These are phyloP conservation scores for Botrytis fragariae DNA, from an alignment of 2,329 filamentous ascomycete genomes.

Conservation along the genomic window DNA sequence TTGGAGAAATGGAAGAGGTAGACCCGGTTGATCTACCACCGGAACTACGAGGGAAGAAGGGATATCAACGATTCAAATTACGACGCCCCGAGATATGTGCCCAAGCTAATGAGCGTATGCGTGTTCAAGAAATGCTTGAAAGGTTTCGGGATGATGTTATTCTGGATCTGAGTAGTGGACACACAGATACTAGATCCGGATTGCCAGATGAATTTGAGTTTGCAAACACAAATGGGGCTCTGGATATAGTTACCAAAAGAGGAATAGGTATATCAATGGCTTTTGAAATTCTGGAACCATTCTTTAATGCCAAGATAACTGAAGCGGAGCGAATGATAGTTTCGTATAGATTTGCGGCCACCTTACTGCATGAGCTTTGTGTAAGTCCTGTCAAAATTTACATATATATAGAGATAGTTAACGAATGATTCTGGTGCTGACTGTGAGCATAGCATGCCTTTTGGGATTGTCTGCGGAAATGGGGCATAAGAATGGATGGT, in stretches of 20 bases:
- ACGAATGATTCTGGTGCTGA: neutral
- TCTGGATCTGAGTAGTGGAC: neutral
- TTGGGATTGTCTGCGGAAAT: slow-evolving; percentile 7
- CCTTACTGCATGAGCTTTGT: slow-evolving; percentile 10
- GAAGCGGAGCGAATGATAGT: slow-evolving; percentile 1
- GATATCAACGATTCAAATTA: slow-evolving; percentile 8
- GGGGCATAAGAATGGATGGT: neutral
- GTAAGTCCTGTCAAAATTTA: neutral
- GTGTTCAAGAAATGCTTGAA: neutral
- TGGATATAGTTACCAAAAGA: neutral
- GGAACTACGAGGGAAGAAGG: neutral
- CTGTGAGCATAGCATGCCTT: slow-evolving; percentile 4
- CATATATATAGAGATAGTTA: neutral
- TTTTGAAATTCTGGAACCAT: slow-evolving; percentile 11
- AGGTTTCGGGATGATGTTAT: slow-evolving; percentile 3
- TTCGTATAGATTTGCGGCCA: neutral
- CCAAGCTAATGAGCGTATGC: neutral
- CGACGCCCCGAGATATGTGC: neutral
- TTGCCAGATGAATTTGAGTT: neutral
- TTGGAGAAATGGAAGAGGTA: slow-evolving; percentile 1
- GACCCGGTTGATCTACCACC: neutral
- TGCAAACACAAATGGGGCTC: neutral
- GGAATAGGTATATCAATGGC: slow-evolving; percentile 8
- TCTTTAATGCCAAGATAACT: slow-evolving; percentile 14
- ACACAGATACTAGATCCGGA: slow-evolving; percentile 3